These are phyloP conservation scores for Moniliophthora roreri DNA, from an alignment of 1,284 basidiomycete species.

Conservation along the genomic window DNA sequence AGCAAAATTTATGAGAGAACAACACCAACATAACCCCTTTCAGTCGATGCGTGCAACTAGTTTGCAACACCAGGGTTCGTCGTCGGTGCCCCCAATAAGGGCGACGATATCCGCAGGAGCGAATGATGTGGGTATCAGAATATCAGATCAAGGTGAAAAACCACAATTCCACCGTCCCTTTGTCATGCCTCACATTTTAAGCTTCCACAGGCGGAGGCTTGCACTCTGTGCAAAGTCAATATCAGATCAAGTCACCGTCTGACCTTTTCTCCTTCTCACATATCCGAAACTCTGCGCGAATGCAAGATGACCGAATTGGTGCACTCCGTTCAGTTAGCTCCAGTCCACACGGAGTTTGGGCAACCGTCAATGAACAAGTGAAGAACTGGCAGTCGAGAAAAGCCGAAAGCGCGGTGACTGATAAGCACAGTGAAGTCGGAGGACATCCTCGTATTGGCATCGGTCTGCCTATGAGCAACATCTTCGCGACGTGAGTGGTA, in stretches of 20 bases:
- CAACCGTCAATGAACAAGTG: slow-evolving; percentile 77
- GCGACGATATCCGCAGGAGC: slow-evolving; percentile 75
- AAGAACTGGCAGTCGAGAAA: slow-evolving; percentile 39
- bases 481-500: slow-evolving; percentile 69
- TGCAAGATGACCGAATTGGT: slow-evolving; percentile 69
- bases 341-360: slow-evolving; percentile 62
- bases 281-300: slow-evolving; percentile 66
- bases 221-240: slow-evolving; percentile 29
- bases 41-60: slow-evolving; percentile 73
- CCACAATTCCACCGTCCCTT: background rate
- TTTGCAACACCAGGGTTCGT: slow-evolving; percentile 42
- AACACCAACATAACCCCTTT: slow-evolving; percentile 5
- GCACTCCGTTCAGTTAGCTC: slow-evolving; percentile 66
- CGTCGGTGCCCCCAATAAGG: slow-evolving; percentile 53
- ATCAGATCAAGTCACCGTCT: slow-evolving; percentile 56
- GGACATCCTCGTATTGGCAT: slow-evolving; percentile 71
- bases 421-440: slow-evolving; percentile 46
- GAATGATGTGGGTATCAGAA: slow-evolving; percentile 73
- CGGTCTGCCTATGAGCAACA: slow-evolving; percentile 83
- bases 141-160: slow-evolving; percentile 78
- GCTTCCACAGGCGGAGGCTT: slow-evolving; percentile 65
- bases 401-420: slow-evolving; percentile 32
- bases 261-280: slow-evolving; percentile 86
- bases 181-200: background rate
- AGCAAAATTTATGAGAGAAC: slow-evolving; percentile 13